Evolutionary conservation across 1,284 basidiomycete genomes (phyloP).

Genomic region (Irpex sp.): DNA sequence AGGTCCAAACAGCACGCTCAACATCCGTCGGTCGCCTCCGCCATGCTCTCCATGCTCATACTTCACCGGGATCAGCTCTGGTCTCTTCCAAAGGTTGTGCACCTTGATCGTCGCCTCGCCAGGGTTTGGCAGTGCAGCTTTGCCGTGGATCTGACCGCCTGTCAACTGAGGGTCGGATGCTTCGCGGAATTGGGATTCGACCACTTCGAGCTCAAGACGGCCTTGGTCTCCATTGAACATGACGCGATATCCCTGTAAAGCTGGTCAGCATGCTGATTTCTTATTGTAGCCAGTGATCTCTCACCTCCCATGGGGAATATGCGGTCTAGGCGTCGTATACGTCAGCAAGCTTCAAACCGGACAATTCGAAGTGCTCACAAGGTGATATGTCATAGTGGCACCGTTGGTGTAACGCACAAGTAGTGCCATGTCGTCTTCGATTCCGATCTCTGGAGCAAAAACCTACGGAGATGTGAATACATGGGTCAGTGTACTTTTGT

Average conservation of each 20-base stretch:
- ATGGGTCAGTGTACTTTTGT: background rate
- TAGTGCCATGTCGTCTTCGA: slow-evolving; percentile 54
- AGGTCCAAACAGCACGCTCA: slow-evolving; percentile 48
- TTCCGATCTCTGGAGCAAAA: slow-evolving; percentile 47
- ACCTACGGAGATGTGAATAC: slow-evolving; percentile 28
- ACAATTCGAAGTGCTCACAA: slow-evolving; percentile 24
- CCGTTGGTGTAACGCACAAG: slow-evolving; percentile 47
- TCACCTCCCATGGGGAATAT: slow-evolving; percentile 39
- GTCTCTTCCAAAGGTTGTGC: slow-evolving; percentile 43
- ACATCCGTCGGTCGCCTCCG: slow-evolving; percentile 48
- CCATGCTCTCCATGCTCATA: slow-evolving; percentile 47
- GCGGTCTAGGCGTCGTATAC: slow-evolving; percentile 25
- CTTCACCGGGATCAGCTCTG: slow-evolving; percentile 39
- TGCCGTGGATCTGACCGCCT: slow-evolving; percentile 40
- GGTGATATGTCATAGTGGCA: slow-evolving; percentile 52
- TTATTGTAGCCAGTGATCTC: background rate
- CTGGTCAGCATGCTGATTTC: slow-evolving; percentile 1
- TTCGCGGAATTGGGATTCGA: slow-evolving; percentile 40
- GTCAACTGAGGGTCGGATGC: slow-evolving; percentile 28
- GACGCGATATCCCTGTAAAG: slow-evolving; percentile 39
- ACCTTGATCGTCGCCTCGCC: slow-evolving; percentile 43
- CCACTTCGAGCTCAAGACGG: slow-evolving; percentile 50
- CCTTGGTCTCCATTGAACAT: slow-evolving; percentile 54
- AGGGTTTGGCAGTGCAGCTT: slow-evolving; percentile 40
- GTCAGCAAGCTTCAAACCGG: background rate